Percentiles rank a stretch among this genome's conserved stretches.
These are phyloP conservation scores for Crithidia sp. DNA, from an alignment of 208 protist species.

Conservation along the genomic window DNA sequence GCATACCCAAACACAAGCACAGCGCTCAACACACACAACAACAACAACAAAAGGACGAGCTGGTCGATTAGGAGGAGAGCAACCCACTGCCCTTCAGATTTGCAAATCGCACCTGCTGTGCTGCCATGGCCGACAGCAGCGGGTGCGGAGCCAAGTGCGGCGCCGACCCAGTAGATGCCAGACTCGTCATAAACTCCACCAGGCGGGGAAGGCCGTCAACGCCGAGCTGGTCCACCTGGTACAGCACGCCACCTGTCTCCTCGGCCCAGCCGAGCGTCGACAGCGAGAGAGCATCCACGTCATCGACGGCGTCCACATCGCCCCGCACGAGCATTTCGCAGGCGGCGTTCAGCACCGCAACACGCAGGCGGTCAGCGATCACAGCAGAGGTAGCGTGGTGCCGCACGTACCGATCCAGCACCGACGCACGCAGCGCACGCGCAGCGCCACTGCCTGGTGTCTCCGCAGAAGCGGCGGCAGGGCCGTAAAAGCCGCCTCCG, in stretches of 20 bases:
- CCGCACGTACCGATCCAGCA: constrained; percentile 41
- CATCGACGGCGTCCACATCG: constrained; percentile 42
- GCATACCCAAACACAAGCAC: too few species aligned
- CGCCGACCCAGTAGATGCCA: constrained; percentile 38
- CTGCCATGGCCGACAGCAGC: constrained; percentile 55
- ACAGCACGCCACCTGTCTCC: constrained; percentile 66
- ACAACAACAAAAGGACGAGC: neutral
- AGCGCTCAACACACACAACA: neutral
- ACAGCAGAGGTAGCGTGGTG: constrained; percentile 34
- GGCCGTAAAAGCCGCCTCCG: constrained; percentile 66
- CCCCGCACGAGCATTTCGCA: constrained; percentile 59
- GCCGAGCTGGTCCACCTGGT: constrained; percentile 42
- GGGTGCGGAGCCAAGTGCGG: constrained; percentile 61
- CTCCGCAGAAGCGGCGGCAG: constrained; percentile 7
- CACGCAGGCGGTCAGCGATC: constrained; percentile 61
- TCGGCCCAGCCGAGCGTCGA: constrained; percentile 66
- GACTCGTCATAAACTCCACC: constrained; percentile 38
- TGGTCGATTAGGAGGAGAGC: constrained; percentile 8
- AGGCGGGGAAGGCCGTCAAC: constrained; percentile 39
- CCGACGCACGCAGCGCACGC: constrained; percentile 17
- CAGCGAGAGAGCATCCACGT: constrained; percentile 65
- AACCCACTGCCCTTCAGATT: constrained; percentile 29
- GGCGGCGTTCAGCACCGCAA: constrained; percentile 65
- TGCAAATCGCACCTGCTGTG: constrained; percentile 51
- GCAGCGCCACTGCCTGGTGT: neutral